Conservation (phyloP, 768 basidiomycete genomes). For the Mycena leptocephala region DNA sequence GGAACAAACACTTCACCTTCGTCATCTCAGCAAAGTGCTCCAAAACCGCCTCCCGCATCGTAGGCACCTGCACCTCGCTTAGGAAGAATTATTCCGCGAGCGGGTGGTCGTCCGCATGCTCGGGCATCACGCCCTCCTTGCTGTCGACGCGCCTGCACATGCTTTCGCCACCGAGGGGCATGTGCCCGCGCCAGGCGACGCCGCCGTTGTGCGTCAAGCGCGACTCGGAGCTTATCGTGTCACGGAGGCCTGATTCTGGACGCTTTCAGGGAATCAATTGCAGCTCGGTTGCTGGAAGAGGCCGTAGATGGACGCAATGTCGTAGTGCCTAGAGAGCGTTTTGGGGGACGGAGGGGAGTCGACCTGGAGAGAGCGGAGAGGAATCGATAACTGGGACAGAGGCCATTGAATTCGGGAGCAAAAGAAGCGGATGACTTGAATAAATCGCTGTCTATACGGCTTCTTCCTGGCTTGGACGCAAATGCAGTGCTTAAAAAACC, state of each 20-base stretch:
- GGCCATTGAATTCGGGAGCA: not conserved
- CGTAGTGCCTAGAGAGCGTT: not conserved
- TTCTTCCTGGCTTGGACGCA: no score
- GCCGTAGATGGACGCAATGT: constrained; percentile 6
- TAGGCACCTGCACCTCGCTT: not conserved
- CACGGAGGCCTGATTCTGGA: constrained; percentile 15
- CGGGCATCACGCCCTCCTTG: constrained; percentile 36
- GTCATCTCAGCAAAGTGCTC: constrained; percentile 15
- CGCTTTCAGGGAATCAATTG: constrained; percentile 1
- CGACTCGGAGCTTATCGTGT: constrained; percentile 32
- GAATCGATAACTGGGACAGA: constrained; percentile 9
- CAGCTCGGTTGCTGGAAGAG: not conserved
- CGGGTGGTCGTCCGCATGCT: constrained; percentile 18
- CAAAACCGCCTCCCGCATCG: not conserved
- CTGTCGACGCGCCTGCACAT: constrained; percentile 30
- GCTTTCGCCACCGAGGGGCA: constrained; percentile 37
- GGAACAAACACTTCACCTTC: no score
- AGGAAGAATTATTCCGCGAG: constrained; percentile 12
- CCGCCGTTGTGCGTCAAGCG: constrained; percentile 34
- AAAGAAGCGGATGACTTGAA: no score
- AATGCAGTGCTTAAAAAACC: no score
- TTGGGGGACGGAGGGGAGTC: constrained; percentile 1
- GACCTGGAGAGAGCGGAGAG: not conserved
- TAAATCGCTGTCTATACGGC: no score
- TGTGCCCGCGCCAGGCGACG: constrained; percentile 37